A percentile compares a stretch with the other conserved stretches of the same genome.
Conservation (phyloP, 148 eudicot species). For the Amaranthus hypochondriacus region DNA sequence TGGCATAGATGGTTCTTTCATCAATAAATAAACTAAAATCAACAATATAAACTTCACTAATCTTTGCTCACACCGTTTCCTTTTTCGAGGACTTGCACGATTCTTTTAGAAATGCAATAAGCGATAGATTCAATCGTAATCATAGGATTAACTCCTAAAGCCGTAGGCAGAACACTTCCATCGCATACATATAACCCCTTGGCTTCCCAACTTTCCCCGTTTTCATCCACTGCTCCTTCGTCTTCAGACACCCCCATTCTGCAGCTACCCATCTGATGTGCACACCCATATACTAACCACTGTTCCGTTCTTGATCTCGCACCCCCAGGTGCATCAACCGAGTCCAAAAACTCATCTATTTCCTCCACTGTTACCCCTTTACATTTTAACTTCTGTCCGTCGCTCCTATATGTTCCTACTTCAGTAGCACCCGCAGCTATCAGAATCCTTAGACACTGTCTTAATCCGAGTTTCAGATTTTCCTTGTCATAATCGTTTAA, state of each 20-base stretch:
- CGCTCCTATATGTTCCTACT: conserved; percentile 81
- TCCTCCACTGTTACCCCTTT: conserved; percentile 45
- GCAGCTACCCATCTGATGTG: conserved; percentile 96
- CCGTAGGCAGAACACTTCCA: conserved; percentile 78
- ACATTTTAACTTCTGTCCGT: conserved; percentile 72
- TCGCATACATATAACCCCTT: conserved; percentile 74
- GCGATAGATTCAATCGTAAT: conserved; percentile 82
- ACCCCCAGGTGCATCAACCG: conserved; percentile 52
- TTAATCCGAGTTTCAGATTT: conserved; percentile 55
- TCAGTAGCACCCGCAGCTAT: conserved; percentile 77
- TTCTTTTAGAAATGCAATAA: conserved; percentile 60
- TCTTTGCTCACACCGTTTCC: conserved; percentile 1
- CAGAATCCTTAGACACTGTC: conserved; percentile 57
- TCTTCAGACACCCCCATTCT: conserved; percentile 61
- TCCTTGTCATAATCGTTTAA: conserved; percentile 44
- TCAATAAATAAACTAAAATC: too few species aligned
- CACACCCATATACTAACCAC: conserved; percentile 65
- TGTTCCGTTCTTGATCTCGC: conserved; percentile 45
- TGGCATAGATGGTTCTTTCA: background rate
- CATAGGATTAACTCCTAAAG: conserved; percentile 92
- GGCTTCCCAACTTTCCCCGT: conserved; percentile 92
- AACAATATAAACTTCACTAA: too few species aligned
- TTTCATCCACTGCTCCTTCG: conserved; percentile 74
- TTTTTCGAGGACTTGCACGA: conserved; percentile 38
- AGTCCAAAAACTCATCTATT: conserved; percentile 72